These are phyloP conservation scores for Sugiyamaella qingdaonensis DNA, from an alignment of 805 yeast genomes.

Conservation along the genomic window DNA sequence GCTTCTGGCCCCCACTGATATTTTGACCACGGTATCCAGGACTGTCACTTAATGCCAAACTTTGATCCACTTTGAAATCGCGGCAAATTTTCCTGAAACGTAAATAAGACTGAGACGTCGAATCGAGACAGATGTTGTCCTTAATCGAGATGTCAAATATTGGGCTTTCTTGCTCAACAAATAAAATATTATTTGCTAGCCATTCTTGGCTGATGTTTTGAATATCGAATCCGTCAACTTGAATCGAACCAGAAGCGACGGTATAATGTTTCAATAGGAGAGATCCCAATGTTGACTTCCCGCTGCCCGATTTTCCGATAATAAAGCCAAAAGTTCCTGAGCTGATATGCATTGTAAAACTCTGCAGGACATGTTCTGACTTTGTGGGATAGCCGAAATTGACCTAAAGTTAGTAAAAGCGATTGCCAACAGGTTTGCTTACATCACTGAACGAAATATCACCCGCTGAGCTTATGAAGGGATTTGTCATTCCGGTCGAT, in stretches of 20 bases:
- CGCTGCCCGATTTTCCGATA: slow-evolving; percentile 88
- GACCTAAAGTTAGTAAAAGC: slow-evolving; percentile 16
- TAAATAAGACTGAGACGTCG: no score
- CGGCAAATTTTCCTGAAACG: no score
- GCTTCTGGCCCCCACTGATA: slow-evolving; percentile 90
- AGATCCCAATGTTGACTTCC: slow-evolving; percentile 78
- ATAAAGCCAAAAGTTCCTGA: slow-evolving; percentile 53
- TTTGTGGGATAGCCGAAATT: slow-evolving; percentile 62
- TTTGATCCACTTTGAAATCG: no score
- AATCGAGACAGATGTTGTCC: slow-evolving; percentile 56
- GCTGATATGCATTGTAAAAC: slow-evolving; percentile 44
- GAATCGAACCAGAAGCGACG: slow-evolving; percentile 50
- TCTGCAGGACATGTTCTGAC: slow-evolving; percentile 43
- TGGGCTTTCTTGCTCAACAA: slow-evolving; percentile 68
- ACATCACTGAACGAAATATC: slow-evolving; percentile 2
- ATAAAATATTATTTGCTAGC: slow-evolving; percentile 59
- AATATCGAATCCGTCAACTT: slow-evolving; percentile 52
- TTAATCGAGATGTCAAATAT: slow-evolving; percentile 60
- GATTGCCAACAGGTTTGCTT: neutral
- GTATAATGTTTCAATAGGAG: slow-evolving; percentile 59
- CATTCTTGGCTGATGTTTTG: slow-evolving; percentile 42
- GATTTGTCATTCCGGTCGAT: no score
- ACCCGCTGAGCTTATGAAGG: slow-evolving; percentile 13
- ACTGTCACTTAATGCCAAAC: no score
- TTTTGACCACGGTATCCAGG: slow-evolving; percentile 45